Evolutionary conservation across 371 early-diverging fungal genomes (phyloP).

Genomic region (Lichtheimia hyalospora): DNA sequence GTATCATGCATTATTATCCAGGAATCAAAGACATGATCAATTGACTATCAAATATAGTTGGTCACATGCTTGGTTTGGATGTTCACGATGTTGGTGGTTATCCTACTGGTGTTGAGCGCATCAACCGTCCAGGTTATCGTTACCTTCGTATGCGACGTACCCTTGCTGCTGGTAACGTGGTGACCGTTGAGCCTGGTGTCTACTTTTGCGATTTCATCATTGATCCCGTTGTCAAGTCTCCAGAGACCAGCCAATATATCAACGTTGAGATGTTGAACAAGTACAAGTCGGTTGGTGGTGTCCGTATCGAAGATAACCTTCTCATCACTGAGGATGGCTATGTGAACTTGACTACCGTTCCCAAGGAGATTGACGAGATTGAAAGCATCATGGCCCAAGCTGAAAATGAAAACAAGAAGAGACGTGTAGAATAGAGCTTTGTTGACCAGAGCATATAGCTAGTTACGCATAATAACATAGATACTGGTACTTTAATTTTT

Average conservation of each 20-base stretch:
- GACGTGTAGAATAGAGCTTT: slow-evolving; percentile 5
- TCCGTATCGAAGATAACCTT: slow-evolving; percentile 92
- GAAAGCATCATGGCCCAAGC: slow-evolving; percentile 50
- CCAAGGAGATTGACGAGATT: slow-evolving; percentile 73
- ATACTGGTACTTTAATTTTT: too few relatives aligned
- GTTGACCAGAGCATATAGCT: too few relatives aligned
- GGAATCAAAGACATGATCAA: not conserved
- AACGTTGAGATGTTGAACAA: slow-evolving; percentile 69
- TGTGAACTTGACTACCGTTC: slow-evolving; percentile 74
- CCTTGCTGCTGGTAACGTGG: slow-evolving; percentile 78
- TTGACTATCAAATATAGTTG: slow-evolving; percentile 24
- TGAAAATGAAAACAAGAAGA: slow-evolving; percentile 2
- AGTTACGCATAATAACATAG: too few relatives aligned
- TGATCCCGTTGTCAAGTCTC: slow-evolving; percentile 57
- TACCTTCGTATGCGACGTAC: slow-evolving; percentile 86
- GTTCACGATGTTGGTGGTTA: slow-evolving; percentile 93
- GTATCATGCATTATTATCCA: slow-evolving; percentile 2
- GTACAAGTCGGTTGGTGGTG: slow-evolving; percentile 84
- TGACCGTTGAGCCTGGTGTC: slow-evolving; percentile 94
- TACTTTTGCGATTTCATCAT: slow-evolving; percentile 65
- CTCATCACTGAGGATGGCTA: slow-evolving; percentile 71
- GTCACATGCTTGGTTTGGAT: slow-evolving; percentile 77
- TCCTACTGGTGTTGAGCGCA: slow-evolving; percentile 75
- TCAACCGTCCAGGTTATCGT: slow-evolving; percentile 80
- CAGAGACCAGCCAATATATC: slow-evolving; percentile 61